These are phyloP conservation scores for Prunus dulcis DNA, from an alignment of 306 rosid species.

Conservation along the genomic window DNA sequence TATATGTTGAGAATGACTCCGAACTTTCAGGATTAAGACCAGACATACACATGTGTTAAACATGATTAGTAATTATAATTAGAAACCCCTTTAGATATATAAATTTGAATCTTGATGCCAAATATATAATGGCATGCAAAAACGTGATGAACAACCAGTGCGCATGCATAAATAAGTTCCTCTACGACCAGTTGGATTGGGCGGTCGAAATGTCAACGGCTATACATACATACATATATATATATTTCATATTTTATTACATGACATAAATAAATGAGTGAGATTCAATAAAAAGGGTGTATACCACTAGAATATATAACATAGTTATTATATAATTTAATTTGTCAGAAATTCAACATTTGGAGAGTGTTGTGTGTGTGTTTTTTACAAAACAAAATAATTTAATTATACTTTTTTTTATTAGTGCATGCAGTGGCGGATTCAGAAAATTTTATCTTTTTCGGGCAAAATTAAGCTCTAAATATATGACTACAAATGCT, in stretches of 20 bases:
- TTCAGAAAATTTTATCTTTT: too few species aligned
- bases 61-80: not conserved
- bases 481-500: too few species aligned
- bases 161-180: slow-evolving; percentile 5
- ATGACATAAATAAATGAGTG: not conserved
- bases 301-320: not conserved
- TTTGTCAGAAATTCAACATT: too few species aligned
- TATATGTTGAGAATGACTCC: not conserved
- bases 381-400: not conserved
- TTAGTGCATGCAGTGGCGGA: not conserved
- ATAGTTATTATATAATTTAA: not conserved
- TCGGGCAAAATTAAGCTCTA: too few species aligned
- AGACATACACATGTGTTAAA: slow-evolving; percentile 7
- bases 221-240: not conserved
- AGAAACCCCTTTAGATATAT: not conserved
- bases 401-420: not conserved
- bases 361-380: too few species aligned
- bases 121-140: not conserved
- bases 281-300: not conserved
- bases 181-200: not conserved
- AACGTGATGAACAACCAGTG: not conserved
- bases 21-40: not conserved
- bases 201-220: slow-evolving; percentile 1
- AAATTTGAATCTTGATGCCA: not conserved
- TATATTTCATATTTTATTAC: too few species aligned